These are phyloP conservation scores for Trichosporon sp. DNA, from an alignment of 1,284 basidiomycete genomes.

Conservation along the genomic window DNA sequence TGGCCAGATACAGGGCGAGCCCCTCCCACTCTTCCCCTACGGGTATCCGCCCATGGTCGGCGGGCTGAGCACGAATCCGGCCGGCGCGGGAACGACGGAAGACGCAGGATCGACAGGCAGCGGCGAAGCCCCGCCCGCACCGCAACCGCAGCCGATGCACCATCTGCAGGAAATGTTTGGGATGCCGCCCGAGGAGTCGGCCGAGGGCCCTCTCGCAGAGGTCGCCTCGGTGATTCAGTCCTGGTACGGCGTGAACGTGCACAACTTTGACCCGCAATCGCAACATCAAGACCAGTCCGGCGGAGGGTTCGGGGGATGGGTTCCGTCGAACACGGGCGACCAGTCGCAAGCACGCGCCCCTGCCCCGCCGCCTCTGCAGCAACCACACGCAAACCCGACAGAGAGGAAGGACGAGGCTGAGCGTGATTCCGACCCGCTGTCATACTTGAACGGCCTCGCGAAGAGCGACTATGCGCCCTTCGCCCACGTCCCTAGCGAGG, in stretches of 20 bases:
- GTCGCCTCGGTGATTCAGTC: neutral
- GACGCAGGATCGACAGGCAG: conserved; percentile 1
- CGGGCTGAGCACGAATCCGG: neutral
- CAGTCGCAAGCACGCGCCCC: neutral
- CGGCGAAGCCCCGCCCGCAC: neutral
- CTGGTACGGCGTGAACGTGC: neutral
- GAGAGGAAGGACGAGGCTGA: neutral
- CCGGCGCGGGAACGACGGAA: neutral
- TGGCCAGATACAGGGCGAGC: conserved; percentile 5
- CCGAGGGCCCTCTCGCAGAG: neutral
- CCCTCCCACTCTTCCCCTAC: conserved; percentile 20
- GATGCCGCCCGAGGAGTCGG: neutral
- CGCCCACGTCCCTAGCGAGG: conserved; percentile 11
- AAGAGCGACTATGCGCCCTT: conserved; percentile 8
- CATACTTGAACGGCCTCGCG: conserved; percentile 11
- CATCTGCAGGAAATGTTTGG: neutral
- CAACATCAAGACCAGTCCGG: too few relatives aligned
- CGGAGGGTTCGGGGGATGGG: too few relatives aligned
- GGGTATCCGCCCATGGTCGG: conserved; percentile 21
- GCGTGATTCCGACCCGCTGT: neutral
- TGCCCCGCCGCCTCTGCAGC: neutral
- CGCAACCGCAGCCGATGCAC: neutral
- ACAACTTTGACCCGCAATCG: neutral
- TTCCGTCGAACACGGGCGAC: neutral
- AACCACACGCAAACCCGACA: neutral